Percentiles rank a stretch among this genome's conserved stretches.
These are phyloP conservation scores for Aplosporella prunicola DNA, from an alignment of 2,329 filamentous ascomycete species.

Conservation along the genomic window DNA sequence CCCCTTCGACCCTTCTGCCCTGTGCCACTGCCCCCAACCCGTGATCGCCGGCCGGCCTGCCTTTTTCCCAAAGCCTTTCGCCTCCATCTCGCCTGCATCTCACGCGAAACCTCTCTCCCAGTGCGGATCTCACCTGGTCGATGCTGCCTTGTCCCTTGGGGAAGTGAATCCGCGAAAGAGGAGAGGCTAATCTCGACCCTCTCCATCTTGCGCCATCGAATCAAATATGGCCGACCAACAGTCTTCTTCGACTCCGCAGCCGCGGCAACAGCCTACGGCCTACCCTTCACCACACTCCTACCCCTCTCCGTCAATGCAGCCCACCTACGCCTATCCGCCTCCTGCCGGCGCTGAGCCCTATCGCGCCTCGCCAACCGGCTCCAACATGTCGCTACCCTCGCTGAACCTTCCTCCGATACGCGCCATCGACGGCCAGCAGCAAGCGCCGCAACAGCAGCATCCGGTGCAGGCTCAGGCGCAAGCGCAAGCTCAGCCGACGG, in stretches of 20 bases:
- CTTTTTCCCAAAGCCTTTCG: slow-evolving; percentile 8
- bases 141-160: slow-evolving; percentile 1
- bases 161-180: slow-evolving; percentile 1
- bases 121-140: slow-evolving; percentile 8
- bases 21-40: slow-evolving; percentile 8
- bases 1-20: no score
- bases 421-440: slow-evolving; percentile 36
- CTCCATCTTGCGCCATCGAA: slow-evolving; percentile 11
- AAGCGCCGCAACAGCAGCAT: slow-evolving; percentile 19
- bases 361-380: slow-evolving; percentile 37
- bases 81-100: slow-evolving; percentile 9
- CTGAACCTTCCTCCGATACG: slow-evolving; percentile 44
- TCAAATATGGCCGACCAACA: slow-evolving; percentile 12
- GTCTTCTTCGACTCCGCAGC: background rate
- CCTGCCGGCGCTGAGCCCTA: slow-evolving; percentile 34
- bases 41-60: slow-evolving; percentile 8
- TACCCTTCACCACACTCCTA: slow-evolving; percentile 42
- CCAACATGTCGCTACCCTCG: slow-evolving; percentile 35
- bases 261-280: slow-evolving; percentile 20
- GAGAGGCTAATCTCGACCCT: slow-evolving; percentile 11
- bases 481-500: slow-evolving; percentile 24
- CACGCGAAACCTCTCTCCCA: no score
- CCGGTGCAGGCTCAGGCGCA: slow-evolving; percentile 19
- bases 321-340: slow-evolving; percentile 41
- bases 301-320: slow-evolving; percentile 41